A percentile compares a stretch with the other conserved stretches of the same genome.
Conservation (phyloP, 2,329 filamentous ascomycete genomes). For the Diaporthe citrichinensis region DNA sequence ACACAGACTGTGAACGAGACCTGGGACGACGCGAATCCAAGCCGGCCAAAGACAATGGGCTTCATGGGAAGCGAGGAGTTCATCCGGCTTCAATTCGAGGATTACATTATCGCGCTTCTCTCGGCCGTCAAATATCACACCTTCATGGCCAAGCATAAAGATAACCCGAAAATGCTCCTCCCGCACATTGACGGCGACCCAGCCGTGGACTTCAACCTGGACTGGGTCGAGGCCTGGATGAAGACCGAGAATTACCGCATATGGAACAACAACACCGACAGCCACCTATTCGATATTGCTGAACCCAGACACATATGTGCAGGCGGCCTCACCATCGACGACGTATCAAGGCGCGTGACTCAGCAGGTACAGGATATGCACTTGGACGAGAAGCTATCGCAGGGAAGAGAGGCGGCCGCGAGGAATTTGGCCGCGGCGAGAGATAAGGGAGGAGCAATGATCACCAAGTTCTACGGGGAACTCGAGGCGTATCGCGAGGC, state of each 20-base stretch:
- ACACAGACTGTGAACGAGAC: constrained; percentile 95
- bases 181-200: constrained; percentile 86
- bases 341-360: constrained; percentile 89
- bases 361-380: constrained; percentile 96
- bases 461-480: constrained; percentile 91
- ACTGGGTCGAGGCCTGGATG: constrained; percentile 91
- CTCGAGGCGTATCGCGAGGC: constrained; percentile 86
- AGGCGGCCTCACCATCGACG: constrained; percentile 92
- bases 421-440: constrained; percentile 89
- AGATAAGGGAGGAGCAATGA: constrained; percentile 88
- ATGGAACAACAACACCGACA: constrained; percentile 85
- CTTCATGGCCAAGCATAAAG: constrained; percentile 67
- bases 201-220: constrained; percentile 82
- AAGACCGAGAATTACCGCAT: constrained; percentile 92
- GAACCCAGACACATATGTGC: constrained; percentile 95
- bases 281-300: constrained; percentile 93
- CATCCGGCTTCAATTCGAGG: constrained; percentile 96
- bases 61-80: constrained; percentile 98
- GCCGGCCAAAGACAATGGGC: constrained; percentile 91
- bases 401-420: constrained; percentile 87
- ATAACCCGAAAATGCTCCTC: constrained; percentile 73
- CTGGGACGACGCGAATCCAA: constrained; percentile 93
- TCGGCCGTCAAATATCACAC: constrained; percentile 92
- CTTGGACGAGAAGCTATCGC: constrained; percentile 89
- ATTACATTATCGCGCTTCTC: constrained; percentile 91